phyloP scores from a whole-genome alignment of 176 grass and related monocot genomes.

The Oryza punctata region DNA sequence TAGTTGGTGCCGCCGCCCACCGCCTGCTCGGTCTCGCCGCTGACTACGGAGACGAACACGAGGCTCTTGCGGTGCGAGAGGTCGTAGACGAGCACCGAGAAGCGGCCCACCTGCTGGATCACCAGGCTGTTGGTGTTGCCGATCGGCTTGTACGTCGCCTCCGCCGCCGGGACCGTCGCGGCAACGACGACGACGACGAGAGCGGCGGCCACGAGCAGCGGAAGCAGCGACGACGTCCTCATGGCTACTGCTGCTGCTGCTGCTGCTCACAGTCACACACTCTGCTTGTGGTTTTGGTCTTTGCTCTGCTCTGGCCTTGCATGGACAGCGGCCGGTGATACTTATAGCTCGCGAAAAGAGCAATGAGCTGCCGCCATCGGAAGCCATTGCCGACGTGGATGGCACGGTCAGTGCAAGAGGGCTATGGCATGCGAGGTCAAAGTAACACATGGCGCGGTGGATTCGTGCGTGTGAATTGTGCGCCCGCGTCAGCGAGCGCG shows the following conservation, averaged over 20 bases:
- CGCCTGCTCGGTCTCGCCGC: slow-evolving; percentile 36
- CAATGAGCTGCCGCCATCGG: neutral
- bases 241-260: neutral
- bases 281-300: neutral
- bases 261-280: neutral
- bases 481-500: too few relatives aligned
- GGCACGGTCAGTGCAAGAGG: neutral
- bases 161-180: neutral
- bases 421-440: neutral
- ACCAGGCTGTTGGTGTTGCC: neutral
- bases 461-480: neutral
- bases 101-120: slow-evolving; percentile 24
- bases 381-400: slow-evolving; percentile 26
- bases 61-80: neutral
- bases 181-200: neutral
- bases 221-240: neutral
- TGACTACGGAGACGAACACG: slow-evolving; percentile 12
- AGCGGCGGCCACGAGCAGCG: neutral
- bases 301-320: slow-evolving; percentile 1
- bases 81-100: slow-evolving; percentile 35
- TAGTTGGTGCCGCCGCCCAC: slow-evolving; percentile 18
- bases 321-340: neutral
- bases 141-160: slow-evolving; percentile 36
- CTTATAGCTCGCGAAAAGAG: slow-evolving; percentile 40
- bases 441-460: neutral